phyloP scores from a whole-genome alignment of 371 early-diverging fungal genomes.

The Zychaea mexicana region DNA sequence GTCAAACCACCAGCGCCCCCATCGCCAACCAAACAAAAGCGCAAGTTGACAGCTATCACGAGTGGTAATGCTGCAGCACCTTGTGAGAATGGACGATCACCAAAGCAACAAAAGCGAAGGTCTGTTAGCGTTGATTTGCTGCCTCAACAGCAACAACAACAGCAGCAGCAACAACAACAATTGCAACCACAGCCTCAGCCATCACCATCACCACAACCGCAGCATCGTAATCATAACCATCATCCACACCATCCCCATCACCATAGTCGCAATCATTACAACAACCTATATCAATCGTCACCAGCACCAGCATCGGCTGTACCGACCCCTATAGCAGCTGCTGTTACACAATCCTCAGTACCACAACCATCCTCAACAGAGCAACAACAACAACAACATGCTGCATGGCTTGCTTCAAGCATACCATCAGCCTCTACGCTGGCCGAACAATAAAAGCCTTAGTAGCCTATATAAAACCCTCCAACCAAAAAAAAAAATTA shows the following conservation, averaged over 20 bases:
- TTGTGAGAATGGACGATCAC: background rate
- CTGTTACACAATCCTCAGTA: background rate
- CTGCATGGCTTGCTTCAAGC: background rate
- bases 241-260: background rate
- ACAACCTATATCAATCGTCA: background rate
- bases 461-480: background rate
- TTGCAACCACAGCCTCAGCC: background rate
- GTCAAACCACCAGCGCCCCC: conserved; percentile 10
- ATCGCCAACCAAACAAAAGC: background rate
- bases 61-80: background rate
- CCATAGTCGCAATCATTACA: background rate
- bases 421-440: background rate
- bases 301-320: background rate
- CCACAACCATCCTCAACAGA: background rate
- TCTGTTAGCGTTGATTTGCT: background rate
- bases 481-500: too few species aligned
- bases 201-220: background rate
- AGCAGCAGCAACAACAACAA: background rate
- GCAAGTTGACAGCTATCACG: background rate
- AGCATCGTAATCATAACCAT: background rate
- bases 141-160: background rate
- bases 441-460: conserved; percentile 6
- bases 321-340: too few species aligned
- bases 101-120: background rate
- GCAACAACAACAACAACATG: background rate